Conservation (phyloP, 2,329 filamentous ascomycete species). For the Monosporascus sp. region DNA sequence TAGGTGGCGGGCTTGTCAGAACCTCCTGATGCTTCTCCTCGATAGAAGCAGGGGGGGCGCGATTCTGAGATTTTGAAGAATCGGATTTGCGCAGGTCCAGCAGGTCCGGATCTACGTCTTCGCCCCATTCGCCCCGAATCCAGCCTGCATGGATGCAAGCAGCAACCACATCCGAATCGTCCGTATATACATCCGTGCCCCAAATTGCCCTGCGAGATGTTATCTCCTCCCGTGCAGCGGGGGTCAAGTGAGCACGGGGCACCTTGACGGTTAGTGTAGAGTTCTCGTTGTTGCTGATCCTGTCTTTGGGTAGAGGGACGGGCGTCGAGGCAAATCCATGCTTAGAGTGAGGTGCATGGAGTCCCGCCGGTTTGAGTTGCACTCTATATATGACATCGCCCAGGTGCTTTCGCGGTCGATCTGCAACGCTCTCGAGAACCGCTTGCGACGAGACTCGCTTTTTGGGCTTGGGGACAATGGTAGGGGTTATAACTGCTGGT, state of each 20-base stretch:
- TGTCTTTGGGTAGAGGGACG: slow-evolving; percentile 69
- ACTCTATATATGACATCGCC: slow-evolving; percentile 80
- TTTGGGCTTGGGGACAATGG: slow-evolving; percentile 53
- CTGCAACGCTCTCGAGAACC: slow-evolving; percentile 66
- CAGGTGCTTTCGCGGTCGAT: slow-evolving; percentile 71
- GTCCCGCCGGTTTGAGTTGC: slow-evolving; percentile 49
- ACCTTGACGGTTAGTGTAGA: slow-evolving; percentile 88
- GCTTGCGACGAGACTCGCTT: slow-evolving; percentile 63
- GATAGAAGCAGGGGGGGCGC: slow-evolving; percentile 13
- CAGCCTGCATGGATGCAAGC: slow-evolving; percentile 92
- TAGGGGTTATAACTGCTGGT: slow-evolving; percentile 29
- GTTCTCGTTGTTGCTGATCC: slow-evolving; percentile 71
- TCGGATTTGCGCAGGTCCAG: slow-evolving; percentile 48
- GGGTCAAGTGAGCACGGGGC: slow-evolving; percentile 68
- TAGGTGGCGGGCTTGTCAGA: slow-evolving; percentile 49
- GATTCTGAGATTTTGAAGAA: slow-evolving; percentile 31
- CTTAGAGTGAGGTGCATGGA: slow-evolving; percentile 37
- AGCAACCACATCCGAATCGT: slow-evolving; percentile 89
- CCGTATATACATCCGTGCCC: slow-evolving; percentile 92
- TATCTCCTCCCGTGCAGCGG: slow-evolving; percentile 72
- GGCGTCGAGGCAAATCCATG: slow-evolving; percentile 52
- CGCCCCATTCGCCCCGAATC: slow-evolving; percentile 82
- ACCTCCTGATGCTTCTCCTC: slow-evolving; percentile 34
- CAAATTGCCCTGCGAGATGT: slow-evolving; percentile 76
- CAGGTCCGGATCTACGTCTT: slow-evolving; percentile 67